Percentiles rank a stretch among this genome's conserved stretches.
Evolutionary conservation across 371 early-diverging fungal genomes (phyloP).

Genomic region (Mortierella sp.): DNA sequence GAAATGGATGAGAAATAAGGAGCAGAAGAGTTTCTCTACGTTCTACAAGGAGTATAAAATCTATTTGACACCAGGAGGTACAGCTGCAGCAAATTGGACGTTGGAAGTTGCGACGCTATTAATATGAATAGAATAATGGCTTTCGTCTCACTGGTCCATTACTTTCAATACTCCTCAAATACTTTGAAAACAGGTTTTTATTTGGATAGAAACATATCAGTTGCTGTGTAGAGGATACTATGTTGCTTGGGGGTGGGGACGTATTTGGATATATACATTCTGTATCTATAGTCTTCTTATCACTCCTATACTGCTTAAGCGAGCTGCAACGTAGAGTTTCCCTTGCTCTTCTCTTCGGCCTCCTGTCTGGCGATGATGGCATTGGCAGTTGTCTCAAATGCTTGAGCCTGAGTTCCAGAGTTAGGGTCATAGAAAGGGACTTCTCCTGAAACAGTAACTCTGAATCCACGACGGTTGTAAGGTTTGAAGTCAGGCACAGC

Average conservation of each 20-base stretch:
- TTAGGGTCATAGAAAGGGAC: constrained; percentile 70
- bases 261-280: neutral
- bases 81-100: neutral
- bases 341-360: constrained; percentile 38
- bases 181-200: neutral
- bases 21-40: neutral
- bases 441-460: constrained; percentile 69
- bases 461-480: constrained; percentile 61
- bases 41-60: neutral
- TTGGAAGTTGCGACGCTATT: neutral
- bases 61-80: neutral
- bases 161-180: neutral
- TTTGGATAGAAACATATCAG: neutral
- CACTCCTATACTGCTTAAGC: constrained; percentile 21
- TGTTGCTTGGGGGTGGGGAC: too few species aligned
- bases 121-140: neutral
- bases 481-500: constrained; percentile 68
- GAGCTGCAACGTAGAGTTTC: constrained; percentile 21
- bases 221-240: neutral
- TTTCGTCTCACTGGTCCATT: too few species aligned
- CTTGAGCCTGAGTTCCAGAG: constrained; percentile 57
- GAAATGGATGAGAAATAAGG: neutral
- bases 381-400: constrained; percentile 34
- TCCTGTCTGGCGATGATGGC: constrained; percentile 53
- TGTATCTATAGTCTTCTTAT: too few species aligned